A percentile compares a stretch with the other conserved stretches of the same genome.
Conservation (phyloP, 495 filamentous ascomycete genomes). For the Hyaloscypha bicolor region DNA sequence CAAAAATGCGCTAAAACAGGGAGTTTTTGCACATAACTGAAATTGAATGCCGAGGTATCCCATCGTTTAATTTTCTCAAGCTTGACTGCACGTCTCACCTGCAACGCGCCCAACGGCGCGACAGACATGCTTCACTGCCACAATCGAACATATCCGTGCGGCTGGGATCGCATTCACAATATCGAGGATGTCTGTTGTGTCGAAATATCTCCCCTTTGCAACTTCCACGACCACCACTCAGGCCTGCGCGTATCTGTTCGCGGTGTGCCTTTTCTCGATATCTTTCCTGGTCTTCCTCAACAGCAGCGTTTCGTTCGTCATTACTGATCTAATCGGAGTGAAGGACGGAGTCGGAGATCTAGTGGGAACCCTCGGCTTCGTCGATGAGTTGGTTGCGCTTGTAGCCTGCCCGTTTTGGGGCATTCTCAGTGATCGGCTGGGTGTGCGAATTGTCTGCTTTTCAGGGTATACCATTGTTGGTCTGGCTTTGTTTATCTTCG, state of each 20-base stretch:
- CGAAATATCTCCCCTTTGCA: constrained; percentile 56
- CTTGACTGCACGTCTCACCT: too few species aligned
- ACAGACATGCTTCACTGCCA: not conserved
- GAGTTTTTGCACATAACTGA: too few species aligned
- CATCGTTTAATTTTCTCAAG: too few species aligned
- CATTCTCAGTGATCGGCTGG: constrained; percentile 83
- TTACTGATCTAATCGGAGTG: constrained; percentile 84
- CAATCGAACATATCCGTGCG: not conserved
- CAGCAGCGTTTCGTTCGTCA: constrained; percentile 88
- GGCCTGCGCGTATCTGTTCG: constrained; percentile 81
- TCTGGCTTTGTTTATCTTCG: constrained; percentile 73
- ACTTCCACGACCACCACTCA: constrained; percentile 67
- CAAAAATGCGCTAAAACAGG: too few species aligned
- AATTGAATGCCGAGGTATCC: too few species aligned
- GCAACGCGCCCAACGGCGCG: not conserved
- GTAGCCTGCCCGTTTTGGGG: constrained; percentile 93
- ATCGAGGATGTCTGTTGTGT: constrained; percentile 35
- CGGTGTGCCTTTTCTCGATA: constrained; percentile 92
- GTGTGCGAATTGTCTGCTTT: constrained; percentile 79
- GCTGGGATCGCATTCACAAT: not conserved
- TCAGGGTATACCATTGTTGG: constrained; percentile 81
- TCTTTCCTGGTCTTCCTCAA: constrained; percentile 98
- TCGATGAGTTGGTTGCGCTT: constrained; percentile 89
- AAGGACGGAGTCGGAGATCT: constrained; percentile 79
- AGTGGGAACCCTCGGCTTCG: constrained; percentile 93